Percentiles rank a stretch among this genome's conserved stretches.
Conservation (phyloP, 1,284 basidiomycete species). For the Rhodotorula sp. region DNA sequence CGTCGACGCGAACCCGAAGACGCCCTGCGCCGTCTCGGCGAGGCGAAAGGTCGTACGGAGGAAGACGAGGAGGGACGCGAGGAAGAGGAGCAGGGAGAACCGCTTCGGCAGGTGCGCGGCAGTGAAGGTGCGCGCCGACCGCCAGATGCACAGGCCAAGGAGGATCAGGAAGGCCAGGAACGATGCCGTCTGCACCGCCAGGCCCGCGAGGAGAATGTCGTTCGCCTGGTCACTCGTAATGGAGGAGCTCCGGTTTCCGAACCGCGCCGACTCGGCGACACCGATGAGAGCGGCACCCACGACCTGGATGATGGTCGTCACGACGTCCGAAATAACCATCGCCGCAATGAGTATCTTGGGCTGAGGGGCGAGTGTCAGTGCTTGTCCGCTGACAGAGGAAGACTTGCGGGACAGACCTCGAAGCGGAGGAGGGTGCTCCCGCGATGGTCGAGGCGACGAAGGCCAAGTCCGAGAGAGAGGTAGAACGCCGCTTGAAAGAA, state of each 20-base stretch:
- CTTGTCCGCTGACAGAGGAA: neutral
- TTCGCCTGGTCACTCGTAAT: slow-evolving; percentile 51
- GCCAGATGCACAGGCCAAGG: slow-evolving; percentile 41
- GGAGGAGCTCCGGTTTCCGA: neutral
- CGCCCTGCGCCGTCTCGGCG: slow-evolving; percentile 54
- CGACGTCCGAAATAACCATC: slow-evolving; percentile 52
- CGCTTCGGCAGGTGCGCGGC: slow-evolving; percentile 35
- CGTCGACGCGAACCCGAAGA: slow-evolving; percentile 50
- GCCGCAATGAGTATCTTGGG: slow-evolving; percentile 34
- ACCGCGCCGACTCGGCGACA: slow-evolving; percentile 48
- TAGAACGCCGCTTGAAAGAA: slow-evolving; percentile 52
- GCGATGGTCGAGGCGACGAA: slow-evolving; percentile 38
- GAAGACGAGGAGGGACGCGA: slow-evolving; percentile 49
- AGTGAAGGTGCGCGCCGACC: slow-evolving; percentile 19
- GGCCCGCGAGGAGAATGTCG: slow-evolving; percentile 54
- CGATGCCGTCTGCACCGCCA: slow-evolving; percentile 49
- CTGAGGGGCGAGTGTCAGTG: neutral
- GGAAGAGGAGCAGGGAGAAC: slow-evolving; percentile 47
- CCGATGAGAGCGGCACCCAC: slow-evolving; percentile 55
- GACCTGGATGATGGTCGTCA: slow-evolving; percentile 53
- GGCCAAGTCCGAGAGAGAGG: slow-evolving; percentile 47
- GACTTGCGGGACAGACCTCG: neutral
- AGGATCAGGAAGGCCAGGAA: slow-evolving; percentile 51
- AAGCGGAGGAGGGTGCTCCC: slow-evolving; percentile 16
- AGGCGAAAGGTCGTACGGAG: slow-evolving; percentile 53